These are phyloP conservation scores for Didymella pomorum DNA, from an alignment of 2,329 filamentous ascomycete genomes.

Conservation along the genomic window DNA sequence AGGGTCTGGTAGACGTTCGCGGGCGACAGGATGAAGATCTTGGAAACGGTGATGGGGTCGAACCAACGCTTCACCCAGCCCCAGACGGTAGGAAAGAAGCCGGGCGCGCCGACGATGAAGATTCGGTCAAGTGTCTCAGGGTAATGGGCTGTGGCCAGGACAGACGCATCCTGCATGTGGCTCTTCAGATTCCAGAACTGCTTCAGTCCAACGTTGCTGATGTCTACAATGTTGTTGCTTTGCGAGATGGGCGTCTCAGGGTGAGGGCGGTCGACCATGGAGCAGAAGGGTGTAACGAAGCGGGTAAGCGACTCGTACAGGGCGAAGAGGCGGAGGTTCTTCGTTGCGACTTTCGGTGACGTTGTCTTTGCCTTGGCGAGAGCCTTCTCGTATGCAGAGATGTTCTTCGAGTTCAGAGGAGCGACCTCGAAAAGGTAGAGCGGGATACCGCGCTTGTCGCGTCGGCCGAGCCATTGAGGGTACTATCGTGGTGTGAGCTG, in stretches of 20 bases:
- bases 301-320: conserved; percentile 91
- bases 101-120: conserved; percentile 87
- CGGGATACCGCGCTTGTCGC: conserved; percentile 89
- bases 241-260: conserved; percentile 87
- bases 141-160: conserved; percentile 90
- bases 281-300: conserved; percentile 86
- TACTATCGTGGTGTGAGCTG: conserved; percentile 65
- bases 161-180: conserved; percentile 93
- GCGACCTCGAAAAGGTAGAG: conserved; percentile 90
- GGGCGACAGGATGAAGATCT: conserved; percentile 87
- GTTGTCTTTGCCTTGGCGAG: conserved; percentile 62
- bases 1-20: conserved; percentile 80
- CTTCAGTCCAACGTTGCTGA: conserved; percentile 84
- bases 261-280: conserved; percentile 76
- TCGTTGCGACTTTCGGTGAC: conserved; percentile 72
- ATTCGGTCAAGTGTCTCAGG: conserved; percentile 90
- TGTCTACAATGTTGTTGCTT: conserved; percentile 94
- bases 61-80: conserved; percentile 97
- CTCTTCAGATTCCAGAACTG: conserved; percentile 95
- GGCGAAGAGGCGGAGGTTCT: conserved; percentile 85
- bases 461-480: conserved; percentile 91
- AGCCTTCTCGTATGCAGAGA: conserved; percentile 78
- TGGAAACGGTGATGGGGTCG: conserved; percentile 81
- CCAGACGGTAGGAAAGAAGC: conserved; percentile 93
- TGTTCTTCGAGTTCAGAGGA: conserved; percentile 81